Evolutionary conservation across 2,329 filamentous ascomycete genomes (phyloP).

Genomic region (Coniella lustricola): DNA sequence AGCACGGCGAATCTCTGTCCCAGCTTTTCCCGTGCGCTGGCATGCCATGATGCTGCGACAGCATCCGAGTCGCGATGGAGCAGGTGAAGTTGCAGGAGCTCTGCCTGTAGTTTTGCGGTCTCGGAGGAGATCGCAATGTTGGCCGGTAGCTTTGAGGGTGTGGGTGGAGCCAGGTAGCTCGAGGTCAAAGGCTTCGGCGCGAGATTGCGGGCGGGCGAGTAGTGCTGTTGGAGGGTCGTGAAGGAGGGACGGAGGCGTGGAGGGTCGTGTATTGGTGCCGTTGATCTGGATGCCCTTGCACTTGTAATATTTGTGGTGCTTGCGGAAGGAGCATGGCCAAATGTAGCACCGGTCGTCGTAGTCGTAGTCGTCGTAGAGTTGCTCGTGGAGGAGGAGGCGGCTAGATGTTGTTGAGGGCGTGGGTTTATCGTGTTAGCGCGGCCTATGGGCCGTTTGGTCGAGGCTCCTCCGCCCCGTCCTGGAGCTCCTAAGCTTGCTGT

Average conservation of each 20-base stretch:
- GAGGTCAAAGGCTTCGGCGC: constrained; percentile 57
- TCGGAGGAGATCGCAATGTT: constrained; percentile 54
- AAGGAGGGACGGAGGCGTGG: constrained; percentile 47
- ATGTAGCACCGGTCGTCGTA: neutral
- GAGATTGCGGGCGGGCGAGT: constrained; percentile 54
- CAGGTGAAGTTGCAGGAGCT: constrained; percentile 59
- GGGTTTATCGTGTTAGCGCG: constrained; percentile 13
- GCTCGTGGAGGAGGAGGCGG: constrained; percentile 1
- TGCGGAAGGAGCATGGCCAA: no score
- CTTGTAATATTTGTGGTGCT: constrained; percentile 13
- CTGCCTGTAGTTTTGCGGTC: constrained; percentile 52
- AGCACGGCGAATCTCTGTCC: constrained; percentile 37
- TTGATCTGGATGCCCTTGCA: constrained; percentile 1
- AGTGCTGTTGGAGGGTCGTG: constrained; percentile 59
- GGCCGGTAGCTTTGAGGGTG: constrained; percentile 53
- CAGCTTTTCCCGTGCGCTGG: constrained; percentile 45
- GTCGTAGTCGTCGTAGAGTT: neutral
- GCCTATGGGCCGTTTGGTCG: constrained; percentile 8
- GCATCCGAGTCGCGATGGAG: constrained; percentile 48
- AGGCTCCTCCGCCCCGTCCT: neutral
- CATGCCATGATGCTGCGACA: constrained; percentile 45
- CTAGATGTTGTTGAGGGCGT: constrained; percentile 1
- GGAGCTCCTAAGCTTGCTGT: neutral
- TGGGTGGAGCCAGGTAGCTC: constrained; percentile 50
- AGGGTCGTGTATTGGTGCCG: constrained; percentile 14